A percentile compares a stretch with the other conserved stretches of the same genome.
These are phyloP conservation scores for Tardiomyces blankii DNA, from an alignment of 1,139 yeast species.

Conservation along the genomic window DNA sequence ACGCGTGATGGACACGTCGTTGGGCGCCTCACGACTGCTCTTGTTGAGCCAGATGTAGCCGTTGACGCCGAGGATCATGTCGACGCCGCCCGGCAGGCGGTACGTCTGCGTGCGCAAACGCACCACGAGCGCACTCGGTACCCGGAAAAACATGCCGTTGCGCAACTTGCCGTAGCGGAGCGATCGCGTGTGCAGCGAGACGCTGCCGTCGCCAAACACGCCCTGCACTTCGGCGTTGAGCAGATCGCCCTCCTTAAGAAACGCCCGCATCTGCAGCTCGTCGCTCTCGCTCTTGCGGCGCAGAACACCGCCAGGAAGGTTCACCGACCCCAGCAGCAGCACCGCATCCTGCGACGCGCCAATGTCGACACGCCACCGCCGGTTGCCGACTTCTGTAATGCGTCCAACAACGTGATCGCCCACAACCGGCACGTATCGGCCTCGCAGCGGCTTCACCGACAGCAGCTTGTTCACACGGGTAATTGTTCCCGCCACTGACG, in stretches of 20 bases:
- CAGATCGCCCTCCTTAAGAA: constrained; percentile 93
- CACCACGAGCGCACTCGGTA: constrained; percentile 73
- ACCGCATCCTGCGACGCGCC: constrained; percentile 91
- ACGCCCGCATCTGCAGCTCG: constrained; percentile 90
- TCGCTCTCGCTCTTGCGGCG: constrained; percentile 92
- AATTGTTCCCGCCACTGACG: constrained; percentile 88
- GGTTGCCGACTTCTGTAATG: constrained; percentile 86
- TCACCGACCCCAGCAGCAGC: constrained; percentile 87
- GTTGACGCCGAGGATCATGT: constrained; percentile 83
- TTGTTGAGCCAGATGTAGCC: constrained; percentile 91
- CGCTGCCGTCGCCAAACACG: constrained; percentile 80
- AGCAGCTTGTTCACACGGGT: constrained; percentile 77
- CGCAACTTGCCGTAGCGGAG: constrained; percentile 89
- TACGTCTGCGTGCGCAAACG: constrained; percentile 82
- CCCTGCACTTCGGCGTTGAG: constrained; percentile 94
- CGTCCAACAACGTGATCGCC: constrained; percentile 96
- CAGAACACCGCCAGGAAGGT: constrained; percentile 93
- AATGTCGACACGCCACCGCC: constrained; percentile 94
- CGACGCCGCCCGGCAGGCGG: constrained; percentile 82
- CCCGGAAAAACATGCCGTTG: constrained; percentile 73
- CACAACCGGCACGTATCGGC: constrained; percentile 84
- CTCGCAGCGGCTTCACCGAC: constrained; percentile 77
- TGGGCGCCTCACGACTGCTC: constrained; percentile 21
- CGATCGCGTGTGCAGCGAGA: constrained; percentile 90
- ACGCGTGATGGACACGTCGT: constrained; percentile 59